Evolutionary conservation across 352 stramenopile genomes (phyloP), one percentile per base, ranked within the genome.

Genomic region (Globisporangium cylindrosporum): DNA sequence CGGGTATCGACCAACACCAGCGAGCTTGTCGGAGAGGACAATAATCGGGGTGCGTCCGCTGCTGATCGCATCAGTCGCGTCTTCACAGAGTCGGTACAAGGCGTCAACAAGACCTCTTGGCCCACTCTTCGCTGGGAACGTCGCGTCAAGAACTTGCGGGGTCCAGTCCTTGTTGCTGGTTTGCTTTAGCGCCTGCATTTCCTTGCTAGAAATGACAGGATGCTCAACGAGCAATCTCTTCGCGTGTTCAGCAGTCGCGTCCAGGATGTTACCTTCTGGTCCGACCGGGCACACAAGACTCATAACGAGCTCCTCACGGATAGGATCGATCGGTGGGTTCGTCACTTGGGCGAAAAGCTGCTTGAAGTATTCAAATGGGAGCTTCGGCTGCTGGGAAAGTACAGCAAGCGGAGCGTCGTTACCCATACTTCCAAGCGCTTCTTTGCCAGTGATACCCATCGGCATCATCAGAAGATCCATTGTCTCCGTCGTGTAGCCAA

Each of bases 291-390:
- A 99, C 43, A 97, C 89, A 20, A 99, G 82, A 81, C 93, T 98
- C 95, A 99, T 99, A 46, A 99, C 95, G 72, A 98, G 88, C 73
- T 98, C 95, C 78, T 99, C 97, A 61, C 95, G 93, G 78, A 99
- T 98, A 20, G 97, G 97, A 77, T 99, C 97, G 75, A 99, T 99
- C 4, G 97, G 97, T 56, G 97, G 97, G 75, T 99, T 99, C 15
- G 97, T 99, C 55, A 99, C 97, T 77, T 99, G 91, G 15, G 83
- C 89, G 64, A 97, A 97, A 3, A 94, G 81, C 79, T 99, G 97
- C 82, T 99, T 99, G 79, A 99, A 99, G 74, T 99, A 99, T 74
- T 99, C 97, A 73, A 97, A 98, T 3, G 96, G 80, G 51, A 92
- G 79, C 67, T 99, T 98, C 41, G 95, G 92, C 46, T 96, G 88